Conservation (phyloP, 2,329 filamentous ascomycete genomes). For the Aspergillus tubingensis region DNA sequence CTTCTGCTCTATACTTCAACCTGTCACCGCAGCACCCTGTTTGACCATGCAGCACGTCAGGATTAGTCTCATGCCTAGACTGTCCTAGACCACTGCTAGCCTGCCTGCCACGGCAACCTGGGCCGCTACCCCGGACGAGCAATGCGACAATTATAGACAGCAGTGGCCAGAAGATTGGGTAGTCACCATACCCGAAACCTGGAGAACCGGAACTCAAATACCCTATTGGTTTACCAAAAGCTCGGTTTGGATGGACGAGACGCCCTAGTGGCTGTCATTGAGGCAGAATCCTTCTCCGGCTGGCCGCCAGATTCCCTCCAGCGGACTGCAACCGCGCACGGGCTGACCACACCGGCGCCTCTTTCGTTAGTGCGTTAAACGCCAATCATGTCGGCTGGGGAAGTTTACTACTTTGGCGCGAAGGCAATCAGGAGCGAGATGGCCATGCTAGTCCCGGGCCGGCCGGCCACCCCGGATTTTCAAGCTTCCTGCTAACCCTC, state of each 20-base stretch:
- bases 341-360: background rate
- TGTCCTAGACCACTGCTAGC: background rate
- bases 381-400: conserved; percentile 7
- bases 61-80: background rate
- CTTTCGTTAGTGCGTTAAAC: background rate
- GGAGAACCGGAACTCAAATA: background rate
- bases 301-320: background rate
- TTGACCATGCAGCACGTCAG: background rate
- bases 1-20: background rate
- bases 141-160: background rate
- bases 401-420: background rate
- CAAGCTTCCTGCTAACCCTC: background rate
- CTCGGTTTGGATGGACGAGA: background rate
- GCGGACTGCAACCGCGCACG: background rate
- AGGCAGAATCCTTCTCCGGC: conserved; percentile 14
- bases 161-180: background rate
- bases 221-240: conserved; percentile 7
- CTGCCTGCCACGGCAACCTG: conserved; percentile 9
- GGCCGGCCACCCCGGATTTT: conserved; percentile 17
- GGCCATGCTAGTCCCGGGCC: conserved; percentile 8
- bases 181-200: background rate
- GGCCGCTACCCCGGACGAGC: conserved; percentile 11
- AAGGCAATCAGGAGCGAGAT: background rate
- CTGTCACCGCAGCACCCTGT: background rate
- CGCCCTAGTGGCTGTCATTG: background rate